Base-by-base conservation (phyloP, 345 rosid genomes). In the Schrenkiella parvula region DNA sequence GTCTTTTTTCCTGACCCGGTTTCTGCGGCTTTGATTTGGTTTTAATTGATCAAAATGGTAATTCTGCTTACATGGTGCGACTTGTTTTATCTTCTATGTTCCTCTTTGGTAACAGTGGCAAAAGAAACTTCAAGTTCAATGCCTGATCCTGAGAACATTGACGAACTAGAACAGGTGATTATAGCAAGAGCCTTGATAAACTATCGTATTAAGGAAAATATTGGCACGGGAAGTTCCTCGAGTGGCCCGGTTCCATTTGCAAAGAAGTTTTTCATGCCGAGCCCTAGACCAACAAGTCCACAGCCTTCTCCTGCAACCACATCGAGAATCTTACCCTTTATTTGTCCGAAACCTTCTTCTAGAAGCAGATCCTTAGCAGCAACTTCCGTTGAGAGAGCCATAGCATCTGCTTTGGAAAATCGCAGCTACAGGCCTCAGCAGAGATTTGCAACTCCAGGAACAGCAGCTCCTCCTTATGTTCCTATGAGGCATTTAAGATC, bases 111-210 rank as follows among this genome's bases (percentile, higher is more conserved):
- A 8, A 57, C 86, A 95, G 99, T 95, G 96, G 97, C 95, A 2
- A 95, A 95, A 84, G 99, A 91, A 87, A 79, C 93, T 52, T 82
- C 92, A 39, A 88, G 84, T 63, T 84, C 96, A 43, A 76, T 91
- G 62, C 83, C 89, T 18, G 97, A 88, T 75, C 82, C 88, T 61
- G 97, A 91, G 69, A 82, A 80, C 79, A 88, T 38, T 68, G 99
- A 95, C 41, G 99, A 95, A 76, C 87, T 88, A 72, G 99, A 95
- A 76, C 99, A 95, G 83, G 90, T 88, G 42, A 89, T 90, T 2
- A 86, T 95, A 68, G 93, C 99, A 35, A 84, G 95, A 15, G 95
- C 99, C 17, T 66, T 95, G 68, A 73, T 79, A 73, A 84, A 83
- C 77, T 91, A 88, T 58, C 89, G 89, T 19, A 54, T 80, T 76